Evolutionary conservation across 2,329 filamentous ascomycete species (phyloP), one percentile per base, ranked within the genome.

Genomic region (Aspergillus neotritici): DNA sequence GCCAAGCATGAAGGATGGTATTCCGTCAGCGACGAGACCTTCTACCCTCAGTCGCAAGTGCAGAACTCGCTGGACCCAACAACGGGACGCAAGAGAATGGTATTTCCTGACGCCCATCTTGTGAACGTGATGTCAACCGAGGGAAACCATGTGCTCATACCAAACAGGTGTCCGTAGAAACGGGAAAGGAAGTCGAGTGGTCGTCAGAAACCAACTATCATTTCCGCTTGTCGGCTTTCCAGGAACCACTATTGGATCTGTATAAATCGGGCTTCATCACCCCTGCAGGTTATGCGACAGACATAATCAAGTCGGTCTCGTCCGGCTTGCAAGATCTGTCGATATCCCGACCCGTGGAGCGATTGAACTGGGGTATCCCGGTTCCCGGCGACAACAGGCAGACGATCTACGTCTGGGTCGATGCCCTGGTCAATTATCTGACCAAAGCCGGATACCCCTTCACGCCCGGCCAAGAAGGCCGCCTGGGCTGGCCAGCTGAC

Each of bases 351-450:
- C 93, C 93, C 0, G 73, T 77, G 3, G 80, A 83, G 42, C 79
- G 93, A 37, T 68, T 97, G 32, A 78, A 73, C 16, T 98, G 93
- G 93, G 93, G 93, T 3, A 86, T 98, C 44, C 82, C 76, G 5
- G 93, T 96, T 17, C 93, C 93, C 0, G 83, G 83, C 41, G 93
- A 98, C 57, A 71, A 78, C 0, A 79, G 73, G 13, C 93, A 97
- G 66, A 97, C 90, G 3, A 91, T 98, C 45, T 98, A 98, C 60
- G 94, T 98, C 28, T 98, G 93, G 93, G 78, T 98, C 0, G 94
- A 98, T 67, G 93, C 93, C 1, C 78, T 98, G 25, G 77, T 97
- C 57, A 98, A 96, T 66, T 98, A 98, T 63, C 70, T 93, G 40
- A 95, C 90, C 12, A 87, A 84, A 50, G 80, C 88, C 1, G 89